Percentiles rank a stretch among this genome's conserved stretches.
Evolutionary conservation across 805 yeast genomes (phyloP).

Genomic region (Suhomyces pyralidae): DNA sequence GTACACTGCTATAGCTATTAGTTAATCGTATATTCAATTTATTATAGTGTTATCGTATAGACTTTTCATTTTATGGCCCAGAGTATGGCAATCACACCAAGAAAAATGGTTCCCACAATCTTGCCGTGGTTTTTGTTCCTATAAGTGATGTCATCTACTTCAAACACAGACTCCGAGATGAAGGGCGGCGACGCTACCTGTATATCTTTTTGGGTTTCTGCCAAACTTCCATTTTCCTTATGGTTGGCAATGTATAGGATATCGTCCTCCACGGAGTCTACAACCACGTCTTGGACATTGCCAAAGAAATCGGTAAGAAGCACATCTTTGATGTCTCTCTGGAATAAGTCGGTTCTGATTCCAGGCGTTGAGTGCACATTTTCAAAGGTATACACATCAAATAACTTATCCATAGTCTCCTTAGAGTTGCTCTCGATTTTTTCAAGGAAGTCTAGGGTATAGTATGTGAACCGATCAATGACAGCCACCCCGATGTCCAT

Average conservation of each 20-base stretch:
- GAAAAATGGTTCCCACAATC: slow-evolving; percentile 10
- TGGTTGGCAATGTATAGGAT: slow-evolving; percentile 36
- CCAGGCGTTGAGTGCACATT: slow-evolving; percentile 92
- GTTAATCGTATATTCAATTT: no score
- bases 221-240: slow-evolving; percentile 13
- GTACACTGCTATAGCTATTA: no score
- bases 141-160: background rate
- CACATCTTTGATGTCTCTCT: slow-evolving; percentile 64
- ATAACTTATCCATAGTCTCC: slow-evolving; percentile 75
- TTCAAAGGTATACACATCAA: slow-evolving; percentile 79
- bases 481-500: slow-evolving; percentile 96
- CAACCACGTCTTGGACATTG: slow-evolving; percentile 74
- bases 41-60: no score
- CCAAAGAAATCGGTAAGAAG: slow-evolving; percentile 92
- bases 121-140: slow-evolving; percentile 2
- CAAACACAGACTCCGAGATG: background rate
- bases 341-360: slow-evolving; percentile 75
- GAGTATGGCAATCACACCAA: background rate
- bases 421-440: slow-evolving; percentile 71
- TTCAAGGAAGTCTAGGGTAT: slow-evolving; percentile 84
- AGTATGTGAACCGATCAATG: slow-evolving; percentile 93
- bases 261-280: slow-evolving; percentile 55
- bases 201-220: background rate
- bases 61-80: background rate
- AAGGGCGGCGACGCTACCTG: background rate